A percentile compares a stretch with the other conserved stretches of the same genome.
Evolutionary conservation across 2,329 filamentous ascomycete species (phyloP).

Genomic region (Nectriaceae sp.): DNA sequence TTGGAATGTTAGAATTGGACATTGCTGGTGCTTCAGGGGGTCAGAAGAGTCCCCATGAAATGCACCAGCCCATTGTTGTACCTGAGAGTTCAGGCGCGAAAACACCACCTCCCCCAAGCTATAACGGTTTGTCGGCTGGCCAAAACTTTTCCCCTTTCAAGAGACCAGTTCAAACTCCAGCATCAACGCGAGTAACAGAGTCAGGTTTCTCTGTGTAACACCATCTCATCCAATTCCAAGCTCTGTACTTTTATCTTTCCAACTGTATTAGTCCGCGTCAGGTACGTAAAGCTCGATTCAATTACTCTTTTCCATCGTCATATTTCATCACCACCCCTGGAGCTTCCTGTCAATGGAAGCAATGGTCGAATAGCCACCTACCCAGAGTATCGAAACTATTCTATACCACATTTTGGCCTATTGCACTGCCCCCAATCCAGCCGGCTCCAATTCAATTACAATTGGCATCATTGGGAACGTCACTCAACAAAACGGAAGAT

Average conservation of each 20-base stretch:
- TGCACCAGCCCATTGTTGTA: constrained; percentile 22
- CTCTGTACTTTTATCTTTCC: constrained; percentile 17
- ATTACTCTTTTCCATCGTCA: constrained; percentile 10
- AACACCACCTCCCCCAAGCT: constrained; percentile 12
- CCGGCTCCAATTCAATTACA: constrained; percentile 6
- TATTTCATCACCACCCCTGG: constrained; percentile 16
- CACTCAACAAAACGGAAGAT: constrained; percentile 15
- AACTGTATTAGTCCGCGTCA: constrained; percentile 23
- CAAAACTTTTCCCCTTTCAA: constrained; percentile 32
- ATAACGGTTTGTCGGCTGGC: constrained; percentile 17
- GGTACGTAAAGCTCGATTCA: constrained; percentile 26
- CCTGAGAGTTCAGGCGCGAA: constrained; percentile 40
- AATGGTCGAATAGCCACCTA: constrained; percentile 10
- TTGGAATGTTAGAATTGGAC: too few relatives aligned
- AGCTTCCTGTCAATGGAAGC: constrained; percentile 6
- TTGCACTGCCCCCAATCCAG: constrained; percentile 2
- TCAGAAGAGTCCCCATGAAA: too few relatives aligned
- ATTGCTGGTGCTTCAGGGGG: too few relatives aligned
- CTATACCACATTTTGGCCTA: not conserved
- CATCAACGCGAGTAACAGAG: constrained; percentile 22
- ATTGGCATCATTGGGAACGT: constrained; percentile 22
- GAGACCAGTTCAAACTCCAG: constrained; percentile 26
- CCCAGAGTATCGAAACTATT: constrained; percentile 1
- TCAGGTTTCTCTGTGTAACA: constrained; percentile 15
- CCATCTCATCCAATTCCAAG: constrained; percentile 13